These are phyloP conservation scores for Stagonosporopsis rhizophila DNA, from an alignment of 2,329 filamentous ascomycete species.

Conservation along the genomic window DNA sequence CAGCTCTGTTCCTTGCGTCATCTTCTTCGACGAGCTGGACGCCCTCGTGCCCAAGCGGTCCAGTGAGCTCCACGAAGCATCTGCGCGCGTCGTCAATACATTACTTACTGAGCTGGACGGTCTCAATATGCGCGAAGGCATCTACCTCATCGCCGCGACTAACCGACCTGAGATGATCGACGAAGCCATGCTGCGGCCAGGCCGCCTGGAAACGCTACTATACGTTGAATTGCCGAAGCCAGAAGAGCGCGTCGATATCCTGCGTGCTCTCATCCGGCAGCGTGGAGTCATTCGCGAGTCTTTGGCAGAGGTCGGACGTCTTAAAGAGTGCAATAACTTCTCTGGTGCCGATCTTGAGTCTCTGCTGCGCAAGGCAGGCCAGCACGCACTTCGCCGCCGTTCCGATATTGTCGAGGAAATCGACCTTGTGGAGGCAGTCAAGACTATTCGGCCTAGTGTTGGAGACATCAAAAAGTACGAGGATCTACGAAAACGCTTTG, in stretches of 20 bases:
- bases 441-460: conserved; percentile 59
- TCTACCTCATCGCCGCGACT: conserved; percentile 94
- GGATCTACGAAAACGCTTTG: conserved; percentile 58
- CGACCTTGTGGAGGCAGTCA: conserved; percentile 55
- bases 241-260: conserved; percentile 83
- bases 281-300: conserved; percentile 58
- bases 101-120: conserved; percentile 94
- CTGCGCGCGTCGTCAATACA: conserved; percentile 90
- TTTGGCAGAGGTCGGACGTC: conserved; percentile 68
- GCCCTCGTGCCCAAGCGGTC: conserved; percentile 87
- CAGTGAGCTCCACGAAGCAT: conserved; percentile 77
- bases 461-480: conserved; percentile 65
- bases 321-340: conserved; percentile 74
- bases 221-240: conserved; percentile 86
- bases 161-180: conserved; percentile 98
- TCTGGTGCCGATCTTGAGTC: conserved; percentile 72
- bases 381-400: conserved; percentile 60
- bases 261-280: conserved; percentile 67
- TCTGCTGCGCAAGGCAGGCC: conserved; percentile 65
- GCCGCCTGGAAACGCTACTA: conserved; percentile 84
- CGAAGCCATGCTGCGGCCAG: conserved; percentile 89
- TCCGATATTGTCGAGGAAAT: conserved; percentile 55
- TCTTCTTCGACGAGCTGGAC: conserved; percentile 98
- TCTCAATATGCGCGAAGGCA: conserved; percentile 77
- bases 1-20: conserved; percentile 86